Conservation (phyloP, 768 basidiomycete genomes). For the Galerina marginata region DNA sequence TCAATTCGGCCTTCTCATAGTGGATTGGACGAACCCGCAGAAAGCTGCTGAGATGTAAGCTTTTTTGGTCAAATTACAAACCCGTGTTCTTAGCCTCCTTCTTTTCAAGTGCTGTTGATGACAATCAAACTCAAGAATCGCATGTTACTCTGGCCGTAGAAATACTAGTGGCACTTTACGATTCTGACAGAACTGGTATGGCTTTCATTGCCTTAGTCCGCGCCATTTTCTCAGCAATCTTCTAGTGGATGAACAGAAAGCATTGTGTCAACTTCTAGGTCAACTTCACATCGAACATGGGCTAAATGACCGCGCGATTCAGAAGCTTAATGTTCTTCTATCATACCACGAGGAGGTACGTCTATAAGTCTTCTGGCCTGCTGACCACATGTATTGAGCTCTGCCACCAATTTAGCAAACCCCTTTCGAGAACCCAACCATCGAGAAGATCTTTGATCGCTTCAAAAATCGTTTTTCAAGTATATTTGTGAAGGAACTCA, state of each 20-base stretch:
- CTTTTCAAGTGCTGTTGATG: constrained; percentile 22
- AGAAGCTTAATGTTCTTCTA: constrained; percentile 54
- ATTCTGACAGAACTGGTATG: constrained; percentile 52
- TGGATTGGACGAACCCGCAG: constrained; percentile 89
- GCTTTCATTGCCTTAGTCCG: neutral
- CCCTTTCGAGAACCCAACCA: constrained; percentile 58
- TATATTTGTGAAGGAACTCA: constrained; percentile 47
- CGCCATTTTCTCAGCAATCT: neutral
- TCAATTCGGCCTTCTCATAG: constrained; percentile 79
- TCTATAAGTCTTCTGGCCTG: neutral
- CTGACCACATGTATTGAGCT: neutral
- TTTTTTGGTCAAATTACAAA: neutral
- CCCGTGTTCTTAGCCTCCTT: constrained; percentile 1
- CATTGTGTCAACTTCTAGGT: constrained; percentile 64
- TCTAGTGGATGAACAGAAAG: constrained; percentile 66
- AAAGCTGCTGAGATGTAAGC: constrained; percentile 59
- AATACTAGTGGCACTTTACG: constrained; percentile 54
- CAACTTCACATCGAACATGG: constrained; percentile 59
- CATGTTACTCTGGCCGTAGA: constrained; percentile 67
- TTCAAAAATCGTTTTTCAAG: constrained; percentile 54
- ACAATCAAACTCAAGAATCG: constrained; percentile 31
- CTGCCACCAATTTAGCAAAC: constrained; percentile 48
- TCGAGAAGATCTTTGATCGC: constrained; percentile 59
- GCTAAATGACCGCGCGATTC: constrained; percentile 42
- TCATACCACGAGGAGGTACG: constrained; percentile 55